Evolutionary conservation across 176 grass and related monocot species (phyloP).

Genomic region (Hordeum marinum): DNA sequence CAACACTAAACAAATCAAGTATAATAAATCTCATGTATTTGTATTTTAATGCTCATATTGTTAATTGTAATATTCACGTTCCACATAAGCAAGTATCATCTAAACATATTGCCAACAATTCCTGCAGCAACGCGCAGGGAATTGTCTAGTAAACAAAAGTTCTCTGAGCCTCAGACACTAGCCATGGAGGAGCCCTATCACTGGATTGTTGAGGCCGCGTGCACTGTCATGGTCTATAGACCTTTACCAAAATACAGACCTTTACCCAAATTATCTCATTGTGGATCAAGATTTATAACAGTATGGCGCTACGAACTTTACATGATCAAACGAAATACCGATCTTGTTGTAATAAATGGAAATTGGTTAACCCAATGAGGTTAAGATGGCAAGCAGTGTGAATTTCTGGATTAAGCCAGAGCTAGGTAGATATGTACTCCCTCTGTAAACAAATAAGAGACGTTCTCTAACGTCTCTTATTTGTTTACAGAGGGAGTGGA

Average conservation of each 20-base stretch:
- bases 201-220: not conserved
- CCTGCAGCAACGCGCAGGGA: too few relatives aligned
- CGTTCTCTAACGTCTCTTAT: too few relatives aligned
- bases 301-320: not conserved
- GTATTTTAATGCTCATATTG: too few relatives aligned
- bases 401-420: not conserved
- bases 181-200: not conserved
- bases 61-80: too few relatives aligned
- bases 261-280: not conserved
- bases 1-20: too few relatives aligned
- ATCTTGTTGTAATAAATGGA: not conserved
- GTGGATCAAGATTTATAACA: not conserved
- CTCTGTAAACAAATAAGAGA: too few relatives aligned
- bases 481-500: not conserved
- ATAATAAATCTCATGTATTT: too few relatives aligned
- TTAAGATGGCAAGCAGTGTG: not conserved
- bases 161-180: not conserved
- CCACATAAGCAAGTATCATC: too few relatives aligned
- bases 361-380: not conserved
- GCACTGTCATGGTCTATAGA: not conserved
- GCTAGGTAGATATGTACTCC: not conserved
- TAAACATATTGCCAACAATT: too few relatives aligned
- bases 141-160: too few relatives aligned
- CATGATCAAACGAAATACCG: not conserved
- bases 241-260: not conserved